A percentile compares a stretch with the other conserved stretches of the same genome.
Conservation (phyloP, 176 grass and related monocot genomes). For the Thalia dealbata region DNA sequence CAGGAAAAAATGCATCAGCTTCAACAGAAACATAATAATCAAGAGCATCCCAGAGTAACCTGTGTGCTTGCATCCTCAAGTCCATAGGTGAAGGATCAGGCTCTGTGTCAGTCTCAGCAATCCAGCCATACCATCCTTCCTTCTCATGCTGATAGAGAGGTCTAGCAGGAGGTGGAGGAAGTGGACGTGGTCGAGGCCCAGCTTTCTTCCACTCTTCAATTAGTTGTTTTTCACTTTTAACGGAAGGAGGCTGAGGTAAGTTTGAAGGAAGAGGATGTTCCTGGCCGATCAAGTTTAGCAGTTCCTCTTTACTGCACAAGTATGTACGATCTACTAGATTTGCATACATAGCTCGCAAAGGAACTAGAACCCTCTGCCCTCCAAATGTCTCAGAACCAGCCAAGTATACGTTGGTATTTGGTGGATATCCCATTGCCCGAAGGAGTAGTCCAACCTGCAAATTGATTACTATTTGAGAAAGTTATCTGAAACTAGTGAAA, state of each 20-base stretch:
- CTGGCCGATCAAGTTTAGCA: conserved; percentile 65
- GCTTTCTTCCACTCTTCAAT: conserved; percentile 80
- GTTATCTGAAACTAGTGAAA: not conserved
- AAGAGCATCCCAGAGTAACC: conserved; percentile 88
- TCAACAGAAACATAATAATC: conserved; percentile 92
- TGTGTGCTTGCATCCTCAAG: conserved; percentile 63
- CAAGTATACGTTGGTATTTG: conserved; percentile 81
- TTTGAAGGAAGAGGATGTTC: conserved; percentile 57
- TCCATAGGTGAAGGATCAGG: conserved; percentile 47
- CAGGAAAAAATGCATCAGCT: conserved; percentile 96
- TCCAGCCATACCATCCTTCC: conserved; percentile 99
- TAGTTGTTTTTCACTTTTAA: conserved; percentile 65
- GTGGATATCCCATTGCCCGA: conserved; percentile 84
- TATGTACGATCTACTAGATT: conserved; percentile 85
- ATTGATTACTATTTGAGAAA: not conserved
- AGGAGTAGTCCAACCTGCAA: conserved; percentile 80
- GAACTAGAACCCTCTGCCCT: conserved; percentile 81
- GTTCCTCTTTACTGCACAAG: conserved; percentile 60
- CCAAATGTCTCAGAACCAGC: conserved; percentile 96
- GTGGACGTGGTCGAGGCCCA: conserved; percentile 73
- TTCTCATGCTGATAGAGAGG: conserved; percentile 95
- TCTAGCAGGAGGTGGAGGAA: conserved; percentile 87
- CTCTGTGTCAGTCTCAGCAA: conserved; percentile 70
- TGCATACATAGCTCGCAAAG: conserved; percentile 77
- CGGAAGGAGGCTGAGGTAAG: conserved; percentile 42